Base-by-base conservation (phyloP, 768 basidiomycete genomes). In the Naganishia vishniacii region DNA sequence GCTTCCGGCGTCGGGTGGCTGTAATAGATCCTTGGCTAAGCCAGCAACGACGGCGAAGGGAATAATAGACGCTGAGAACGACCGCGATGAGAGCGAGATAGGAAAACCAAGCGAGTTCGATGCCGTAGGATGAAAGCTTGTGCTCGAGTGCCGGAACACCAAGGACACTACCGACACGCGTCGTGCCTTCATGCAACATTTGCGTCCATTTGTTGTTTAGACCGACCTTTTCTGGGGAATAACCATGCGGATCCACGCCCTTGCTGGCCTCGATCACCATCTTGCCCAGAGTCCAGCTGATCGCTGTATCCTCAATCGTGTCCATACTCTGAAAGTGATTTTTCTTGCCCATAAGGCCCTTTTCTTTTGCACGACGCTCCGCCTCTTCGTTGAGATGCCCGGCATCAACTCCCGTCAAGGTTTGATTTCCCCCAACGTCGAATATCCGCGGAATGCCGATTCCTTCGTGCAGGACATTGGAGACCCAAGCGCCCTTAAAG, bases 401-500 rank as follows among this genome's bases (percentile, higher is more conserved):
- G 2, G 73, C 65, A 7, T 71, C 71, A 5, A 84, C 86, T 8
- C 82, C 79, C 1, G 85, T 71, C 20, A 75, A 61, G 1, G 88
- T 85, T 44, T 78, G 77, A 72, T 91, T 89, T 0, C 93, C 93
- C 2, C 85, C 89, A 0, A 84, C 81, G 75, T 97, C 94, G 58
- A 89, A 84, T 32, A 95, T 85, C 28, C 95, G 83, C 26, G 95
- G 95, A 74, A 99, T 84, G 9, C 92, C 92, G 53, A 99, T 86
- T 31, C 95, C 95, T 74, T 95, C 91, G 69, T 98, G 94, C 1
- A 99, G 78, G 40, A 99, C 88, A 77, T 98, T 97, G 58, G 88
- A 86, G 61, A 99, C 83, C 95, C 95, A 99, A 1, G 95, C 93
- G 0, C 94, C 91, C 77, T 99, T 99, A 85, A 99, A 99, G 75